Percentiles rank a stretch among this genome's conserved stretches.
These are phyloP conservation scores for Dendrobium huoshanense DNA, from an alignment of 106 monocot genomes.

Conservation along the genomic window DNA sequence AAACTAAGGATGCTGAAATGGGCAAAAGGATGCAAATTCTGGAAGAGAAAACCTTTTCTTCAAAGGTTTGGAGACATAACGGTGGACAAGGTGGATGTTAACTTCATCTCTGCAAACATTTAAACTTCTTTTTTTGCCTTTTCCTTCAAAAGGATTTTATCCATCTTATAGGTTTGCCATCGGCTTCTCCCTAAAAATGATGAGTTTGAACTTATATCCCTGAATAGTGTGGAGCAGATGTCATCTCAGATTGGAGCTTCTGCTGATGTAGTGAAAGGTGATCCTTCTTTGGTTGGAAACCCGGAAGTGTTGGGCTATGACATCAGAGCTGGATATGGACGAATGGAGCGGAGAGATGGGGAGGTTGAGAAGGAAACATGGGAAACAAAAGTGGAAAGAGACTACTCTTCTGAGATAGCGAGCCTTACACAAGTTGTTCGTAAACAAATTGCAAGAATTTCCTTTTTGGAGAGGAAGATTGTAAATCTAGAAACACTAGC, in stretches of 20 bases:
- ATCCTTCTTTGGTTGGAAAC: not conserved
- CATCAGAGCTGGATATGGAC: not conserved
- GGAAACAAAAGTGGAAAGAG: not conserved
- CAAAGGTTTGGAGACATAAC: not conserved
- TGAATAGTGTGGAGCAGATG: not conserved
- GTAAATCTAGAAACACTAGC: not conserved
- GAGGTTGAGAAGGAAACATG: not conserved
- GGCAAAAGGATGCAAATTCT: conserved; percentile 1
- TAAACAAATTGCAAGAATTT: not conserved
- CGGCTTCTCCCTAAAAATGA: not conserved
- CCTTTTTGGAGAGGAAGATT: conserved; percentile 3
- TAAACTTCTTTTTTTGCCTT: not conserved
- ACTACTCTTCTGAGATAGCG: not conserved
- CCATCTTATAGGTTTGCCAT: not conserved
- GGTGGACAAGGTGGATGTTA: conserved; percentile 6
- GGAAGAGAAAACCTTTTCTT: not conserved
- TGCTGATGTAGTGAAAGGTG: not conserved
- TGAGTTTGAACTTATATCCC: conserved; percentile 8
- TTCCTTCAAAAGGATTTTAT: not conserved
- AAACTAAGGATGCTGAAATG: conserved; percentile 1
- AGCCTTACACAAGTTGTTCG: not conserved
- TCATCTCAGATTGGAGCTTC: not conserved
- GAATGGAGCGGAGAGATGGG: not conserved
- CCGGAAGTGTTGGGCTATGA: not conserved
- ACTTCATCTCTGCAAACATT: not conserved